Evolutionary conservation across 2,329 filamentous ascomycete genomes (phyloP).

Genomic region (Raffaelea arxii): DNA sequence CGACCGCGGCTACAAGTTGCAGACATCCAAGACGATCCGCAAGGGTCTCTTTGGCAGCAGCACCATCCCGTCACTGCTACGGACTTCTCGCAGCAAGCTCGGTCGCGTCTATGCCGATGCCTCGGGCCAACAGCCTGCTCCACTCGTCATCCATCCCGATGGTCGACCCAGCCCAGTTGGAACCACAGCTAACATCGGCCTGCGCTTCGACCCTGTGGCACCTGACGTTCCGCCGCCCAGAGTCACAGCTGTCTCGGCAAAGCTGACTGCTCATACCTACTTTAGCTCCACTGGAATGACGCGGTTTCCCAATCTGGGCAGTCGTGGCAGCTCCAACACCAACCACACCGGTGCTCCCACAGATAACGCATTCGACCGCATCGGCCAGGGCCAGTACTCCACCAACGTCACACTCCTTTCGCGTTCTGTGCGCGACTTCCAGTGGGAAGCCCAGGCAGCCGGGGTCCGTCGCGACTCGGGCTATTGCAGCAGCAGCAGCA

Average conservation of each 20-base stretch:
- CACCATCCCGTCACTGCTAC: conserved; percentile 1
- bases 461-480: conserved; percentile 40
- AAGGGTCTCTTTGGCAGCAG: conserved; percentile 40
- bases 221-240: conserved; percentile 34
- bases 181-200: conserved; percentile 32
- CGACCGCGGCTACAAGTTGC: conserved; percentile 39
- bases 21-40: conserved; percentile 41
- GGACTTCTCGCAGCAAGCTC: conserved; percentile 26
- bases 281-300: conserved; percentile 37
- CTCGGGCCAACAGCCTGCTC: conserved; percentile 28
- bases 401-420: conserved; percentile 32
- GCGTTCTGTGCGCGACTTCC: conserved; percentile 15
- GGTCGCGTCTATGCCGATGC: conserved; percentile 38
- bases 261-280: conserved; percentile 42
- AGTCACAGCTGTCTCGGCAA: conserved; percentile 37
- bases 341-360: conserved; percentile 35
- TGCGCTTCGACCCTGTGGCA: conserved; percentile 37
- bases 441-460: conserved; percentile 30
- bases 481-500: conserved; percentile 30
- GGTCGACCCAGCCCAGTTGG: conserved; percentile 30
- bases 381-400: conserved; percentile 36
- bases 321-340: no score
- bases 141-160: conserved; percentile 41
- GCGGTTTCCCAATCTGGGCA: conserved; percentile 40
- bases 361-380: conserved; percentile 26